These are phyloP conservation scores for Globisporangium okanoganense DNA, from an alignment of 352 stramenopile species.

Conservation along the genomic window DNA sequence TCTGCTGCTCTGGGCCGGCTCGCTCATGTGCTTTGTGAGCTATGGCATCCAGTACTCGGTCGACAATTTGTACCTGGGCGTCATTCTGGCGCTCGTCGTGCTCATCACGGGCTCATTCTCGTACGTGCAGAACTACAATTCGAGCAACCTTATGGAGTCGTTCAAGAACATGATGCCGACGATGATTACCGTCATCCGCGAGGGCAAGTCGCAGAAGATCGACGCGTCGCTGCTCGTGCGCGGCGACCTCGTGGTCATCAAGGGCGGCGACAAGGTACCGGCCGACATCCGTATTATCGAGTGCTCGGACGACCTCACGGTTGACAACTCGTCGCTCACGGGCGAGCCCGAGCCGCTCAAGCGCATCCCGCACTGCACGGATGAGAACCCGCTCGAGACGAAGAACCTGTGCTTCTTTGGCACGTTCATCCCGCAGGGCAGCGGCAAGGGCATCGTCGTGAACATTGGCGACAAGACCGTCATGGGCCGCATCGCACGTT, in stretches of 20 bases:
- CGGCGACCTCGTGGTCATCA: slow-evolving; percentile 87
- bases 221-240: slow-evolving; percentile 73
- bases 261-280: slow-evolving; percentile 91
- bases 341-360: slow-evolving; percentile 88
- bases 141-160: slow-evolving; percentile 80
- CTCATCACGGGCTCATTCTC: slow-evolving; percentile 52
- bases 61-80: slow-evolving; percentile 46
- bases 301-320: slow-evolving; percentile 90
- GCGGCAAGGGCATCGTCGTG: slow-evolving; percentile 62
- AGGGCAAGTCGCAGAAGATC: slow-evolving; percentile 77
- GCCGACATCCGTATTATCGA: slow-evolving; percentile 95
- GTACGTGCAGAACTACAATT: slow-evolving; percentile 73
- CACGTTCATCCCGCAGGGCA: slow-evolving; percentile 73
- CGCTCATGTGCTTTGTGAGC: slow-evolving; percentile 46
- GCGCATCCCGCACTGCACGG: slow-evolving; percentile 61
- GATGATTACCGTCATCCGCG: slow-evolving; percentile 68
- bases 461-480: slow-evolving; percentile 75
- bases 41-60: slow-evolving; percentile 45
- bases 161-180: slow-evolving; percentile 88
- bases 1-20: slow-evolving; percentile 46
- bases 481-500: slow-evolving; percentile 72
- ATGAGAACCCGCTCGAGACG: slow-evolving; percentile 75
- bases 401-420: slow-evolving; percentile 85
- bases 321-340: slow-evolving; percentile 86
- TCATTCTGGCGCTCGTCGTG: slow-evolving; percentile 45